Evolutionary conservation across 495 filamentous ascomycete species (phyloP), one percentile per base, ranked within the genome.

Genomic region (Aspergillus hancockii): DNA sequence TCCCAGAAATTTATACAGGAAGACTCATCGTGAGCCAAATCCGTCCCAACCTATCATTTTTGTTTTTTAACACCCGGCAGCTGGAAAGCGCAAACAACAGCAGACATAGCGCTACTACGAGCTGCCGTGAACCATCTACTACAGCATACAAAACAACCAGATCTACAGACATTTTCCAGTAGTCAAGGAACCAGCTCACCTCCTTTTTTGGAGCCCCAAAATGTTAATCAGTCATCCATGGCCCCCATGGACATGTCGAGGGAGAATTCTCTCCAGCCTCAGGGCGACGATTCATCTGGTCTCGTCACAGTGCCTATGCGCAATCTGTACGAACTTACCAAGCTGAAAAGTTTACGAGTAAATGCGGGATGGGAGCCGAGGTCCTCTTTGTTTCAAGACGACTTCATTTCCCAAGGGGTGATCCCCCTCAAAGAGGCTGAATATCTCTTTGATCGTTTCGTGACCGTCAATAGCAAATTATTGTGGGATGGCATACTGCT

Each of bases 321-420:
- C 22, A 76, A 67, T 54, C 59, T 79, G 19, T 79, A 74, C 57
- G 75, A 75, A 47, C 73, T 77, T 14, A 79, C 75, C 10, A 71
- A 67, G 36, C 62, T 77, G 28, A 64, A 71, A 23, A 69, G 72
- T 16, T 54, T 75, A 34, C 55, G 69, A 21, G 59, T 60, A 47
- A 65, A 59, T 41, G 46, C 53, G 18, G 63, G 18, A 30, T 58
- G 22, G 47, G 65, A 56, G 51, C 66, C 52, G 8, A 54, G 61
- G 32, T 55, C 58, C 28, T 61, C 60, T 22, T 66, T 70, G 38
- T 59, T 64, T 40, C 60, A 64, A 18, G 55, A 60, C 18, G 74
- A 77, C 53, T 71, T 77, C 55, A 75, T 77, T 61, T 67, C 63
- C 4, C 64, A 65, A 19, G 72, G 72, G 9, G 59, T 67, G 8